Base-by-base conservation (phyloP, 495 filamentous ascomycete genomes). In the Hypomontagnella monticulosa region DNA sequence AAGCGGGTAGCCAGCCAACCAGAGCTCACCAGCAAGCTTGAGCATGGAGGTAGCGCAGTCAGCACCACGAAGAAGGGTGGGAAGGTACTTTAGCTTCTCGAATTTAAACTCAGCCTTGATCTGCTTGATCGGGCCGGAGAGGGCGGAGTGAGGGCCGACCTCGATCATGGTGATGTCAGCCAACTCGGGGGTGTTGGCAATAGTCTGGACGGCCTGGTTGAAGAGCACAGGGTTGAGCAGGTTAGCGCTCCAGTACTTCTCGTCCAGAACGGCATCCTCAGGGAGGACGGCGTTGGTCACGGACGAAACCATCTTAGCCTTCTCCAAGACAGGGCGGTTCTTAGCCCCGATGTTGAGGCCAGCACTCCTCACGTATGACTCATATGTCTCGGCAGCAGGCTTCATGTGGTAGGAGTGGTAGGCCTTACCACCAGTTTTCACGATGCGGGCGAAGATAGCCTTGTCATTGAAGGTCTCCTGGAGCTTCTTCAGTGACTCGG, bases 321-420 rank as follows among this genome's bases (percentile, higher is more conserved):
- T 27, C 23, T 27, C 23, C 23, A 27, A 6, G 23, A 27, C 23
- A 27, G 23, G 23, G 23, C 23, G 46, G 27, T 27, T 18, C 33
- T 48, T 57, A 19, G 27, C 32, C 18, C 48, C 27, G 48, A 51
- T 14, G 15, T 33, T 32, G 16, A 51, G 18, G 15, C 48, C 30
- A 51, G 32, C 18, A 8, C 15, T 16, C 30, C 48, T 34, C 10
- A 77, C 52, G 27, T 77, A 66, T 1, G 69, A 36, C 14, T 65
- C 49, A 61, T 83, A 85, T 8, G 57, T 37, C n/a, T 55, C 41
- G 0, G 69, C 71, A 34, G 79, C 63, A 0, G 53, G 44, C 0
- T 34, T 23, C 83, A 87, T 85, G 54, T 80, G 81, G n/a, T 76
- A 76, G 0, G 81, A 81, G 58, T 86, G 85, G 55, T 87, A 87